A percentile compares a stretch with the other conserved stretches of the same genome.
Evolutionary conservation across 2,329 filamentous ascomycete species (phyloP).

Genomic region (Fusarium sp.): DNA sequence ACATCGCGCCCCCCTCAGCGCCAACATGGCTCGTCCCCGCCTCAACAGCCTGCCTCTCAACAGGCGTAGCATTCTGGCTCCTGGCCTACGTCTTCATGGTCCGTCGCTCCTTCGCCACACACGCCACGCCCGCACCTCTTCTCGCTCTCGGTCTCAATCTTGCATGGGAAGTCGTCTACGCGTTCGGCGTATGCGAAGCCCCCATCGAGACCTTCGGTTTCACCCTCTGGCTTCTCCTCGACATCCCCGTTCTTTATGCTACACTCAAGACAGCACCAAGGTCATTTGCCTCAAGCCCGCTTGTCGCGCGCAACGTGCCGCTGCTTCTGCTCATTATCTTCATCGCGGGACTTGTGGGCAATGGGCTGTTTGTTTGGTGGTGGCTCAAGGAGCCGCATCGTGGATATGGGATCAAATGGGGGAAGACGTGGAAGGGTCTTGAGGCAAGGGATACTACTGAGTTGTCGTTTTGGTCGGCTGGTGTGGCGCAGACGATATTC

Average conservation of each 20-base stretch:
- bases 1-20: slow-evolving; percentile 56
- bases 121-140: slow-evolving; percentile 66
- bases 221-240: slow-evolving; percentile 64
- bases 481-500: slow-evolving; percentile 60
- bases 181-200: slow-evolving; percentile 62
- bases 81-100: slow-evolving; percentile 64
- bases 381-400: slow-evolving; percentile 62
- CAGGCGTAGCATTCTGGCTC: slow-evolving; percentile 60
- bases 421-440: slow-evolving; percentile 60
- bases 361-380: slow-evolving; percentile 63
- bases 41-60: slow-evolving; percentile 54
- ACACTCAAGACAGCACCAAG: slow-evolving; percentile 61
- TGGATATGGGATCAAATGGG: slow-evolving; percentile 61
- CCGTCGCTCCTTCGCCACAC: slow-evolving; percentile 61
- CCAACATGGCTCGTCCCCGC: slow-evolving; percentile 58
- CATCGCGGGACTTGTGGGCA: slow-evolving; percentile 56
- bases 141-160: slow-evolving; percentile 65
- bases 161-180: slow-evolving; percentile 67
- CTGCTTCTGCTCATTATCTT: slow-evolving; percentile 56
- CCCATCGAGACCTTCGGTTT: slow-evolving; percentile 62
- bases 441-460: slow-evolving; percentile 65
- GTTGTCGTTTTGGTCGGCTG: slow-evolving; percentile 65
- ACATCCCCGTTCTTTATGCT: slow-evolving; percentile 63
- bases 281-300: slow-evolving; percentile 61
- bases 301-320: slow-evolving; percentile 60